Evolutionary conservation across 1,284 basidiomycete genomes (phyloP).

Genomic region (Tilletia indica): DNA sequence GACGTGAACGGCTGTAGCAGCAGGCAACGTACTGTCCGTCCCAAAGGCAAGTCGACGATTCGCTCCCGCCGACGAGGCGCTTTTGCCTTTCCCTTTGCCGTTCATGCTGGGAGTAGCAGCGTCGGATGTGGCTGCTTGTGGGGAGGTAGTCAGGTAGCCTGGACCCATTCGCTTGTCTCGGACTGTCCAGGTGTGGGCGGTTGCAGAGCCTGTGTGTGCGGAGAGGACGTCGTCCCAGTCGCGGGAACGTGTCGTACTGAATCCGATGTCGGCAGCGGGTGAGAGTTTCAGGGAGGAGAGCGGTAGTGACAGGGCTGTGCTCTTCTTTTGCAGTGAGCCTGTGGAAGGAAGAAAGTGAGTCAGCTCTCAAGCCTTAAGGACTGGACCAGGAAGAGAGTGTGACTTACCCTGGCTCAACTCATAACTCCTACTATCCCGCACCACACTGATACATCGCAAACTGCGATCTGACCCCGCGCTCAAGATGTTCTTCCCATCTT

Average conservation of each 20-base stretch:
- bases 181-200: slow-evolving; percentile 45
- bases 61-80: slow-evolving; percentile 52
- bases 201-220: slow-evolving; percentile 68
- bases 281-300: slow-evolving; percentile 64
- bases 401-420: slow-evolving; percentile 84
- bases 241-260: slow-evolving; percentile 76
- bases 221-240: slow-evolving; percentile 98
- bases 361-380: background rate
- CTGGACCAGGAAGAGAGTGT: background rate
- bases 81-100: slow-evolving; percentile 56
- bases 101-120: background rate
- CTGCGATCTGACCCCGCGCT: slow-evolving; percentile 67
- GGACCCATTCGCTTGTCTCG: slow-evolving; percentile 46
- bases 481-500: slow-evolving; percentile 89
- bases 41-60: slow-evolving; percentile 9
- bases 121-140: slow-evolving; percentile 14
- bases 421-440: slow-evolving; percentile 63
- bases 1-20: slow-evolving; percentile 61
- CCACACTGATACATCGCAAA: slow-evolving; percentile 83
- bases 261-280: slow-evolving; percentile 72
- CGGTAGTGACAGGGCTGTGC: slow-evolving; percentile 74
- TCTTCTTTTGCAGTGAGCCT: slow-evolving; percentile 68
- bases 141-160: slow-evolving; percentile 15
- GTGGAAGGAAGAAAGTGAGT: slow-evolving; percentile 30
- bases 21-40: slow-evolving; percentile 51